phyloP scores from a whole-genome alignment of 305 asterid species.

The Rubia balearica region DNA sequence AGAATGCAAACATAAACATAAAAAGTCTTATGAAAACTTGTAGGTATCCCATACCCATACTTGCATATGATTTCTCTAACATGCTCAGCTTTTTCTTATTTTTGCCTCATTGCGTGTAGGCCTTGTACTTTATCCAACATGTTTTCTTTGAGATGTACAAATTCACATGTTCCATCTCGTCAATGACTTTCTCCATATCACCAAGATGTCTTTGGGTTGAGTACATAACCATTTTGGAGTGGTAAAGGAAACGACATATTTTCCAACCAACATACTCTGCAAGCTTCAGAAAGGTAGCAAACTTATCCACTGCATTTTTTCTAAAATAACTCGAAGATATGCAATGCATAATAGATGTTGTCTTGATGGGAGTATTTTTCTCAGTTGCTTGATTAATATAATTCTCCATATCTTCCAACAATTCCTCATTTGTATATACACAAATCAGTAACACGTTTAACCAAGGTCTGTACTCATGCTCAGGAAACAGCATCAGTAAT shows the following conservation, averaged over 20 bases:
- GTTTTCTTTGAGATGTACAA: conserved; percentile 48
- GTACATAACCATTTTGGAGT: conserved; percentile 77
- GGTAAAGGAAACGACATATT: conserved; percentile 66
- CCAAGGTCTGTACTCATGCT: conserved; percentile 53
- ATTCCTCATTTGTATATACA: conserved; percentile 59
- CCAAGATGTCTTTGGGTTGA: conserved; percentile 47
- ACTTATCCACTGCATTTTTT: conserved; percentile 63
- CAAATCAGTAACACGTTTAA: conserved; percentile 55
- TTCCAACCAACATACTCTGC: conserved; percentile 76
- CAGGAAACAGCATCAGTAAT: conserved; percentile 45
- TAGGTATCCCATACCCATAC: conserved; percentile 40
- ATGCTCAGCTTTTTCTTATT: conserved; percentile 50
- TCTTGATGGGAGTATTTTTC: conserved; percentile 33
- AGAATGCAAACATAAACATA: not conserved
- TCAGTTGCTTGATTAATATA: conserved; percentile 52
- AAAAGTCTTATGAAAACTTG: conserved; percentile 19
- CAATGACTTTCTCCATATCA: conserved; percentile 77
- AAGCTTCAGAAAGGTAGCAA: conserved; percentile 46
- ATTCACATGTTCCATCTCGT: conserved; percentile 57
- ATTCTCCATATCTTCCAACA: conserved; percentile 61
- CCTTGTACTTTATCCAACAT: conserved; percentile 47
- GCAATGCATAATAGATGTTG: conserved; percentile 42
- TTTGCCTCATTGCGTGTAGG: conserved; percentile 44
- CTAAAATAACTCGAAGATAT: conserved; percentile 65
- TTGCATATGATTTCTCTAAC: conserved; percentile 62